Conservation (phyloP, 345 rosid species). For the Aegle marmelos region DNA sequence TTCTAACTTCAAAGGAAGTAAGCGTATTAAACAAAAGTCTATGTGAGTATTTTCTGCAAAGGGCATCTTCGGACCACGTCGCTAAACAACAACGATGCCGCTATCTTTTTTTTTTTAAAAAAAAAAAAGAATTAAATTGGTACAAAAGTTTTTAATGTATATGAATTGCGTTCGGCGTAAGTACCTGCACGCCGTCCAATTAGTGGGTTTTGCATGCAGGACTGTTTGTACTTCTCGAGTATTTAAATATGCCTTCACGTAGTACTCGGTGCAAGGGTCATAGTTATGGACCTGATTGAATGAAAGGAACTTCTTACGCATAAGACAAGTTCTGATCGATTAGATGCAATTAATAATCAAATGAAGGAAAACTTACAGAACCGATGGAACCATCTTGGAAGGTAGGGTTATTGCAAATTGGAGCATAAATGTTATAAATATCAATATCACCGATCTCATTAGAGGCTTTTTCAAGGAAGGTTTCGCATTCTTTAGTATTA, state of each 20-base stretch:
- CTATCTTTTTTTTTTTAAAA: too few species aligned
- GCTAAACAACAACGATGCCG: too few species aligned
- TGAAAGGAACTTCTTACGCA: too few species aligned
- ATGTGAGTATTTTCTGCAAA: too few species aligned
- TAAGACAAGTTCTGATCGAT: too few species aligned
- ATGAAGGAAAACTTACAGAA: slow-evolving; percentile 4
- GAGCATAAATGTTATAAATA: slow-evolving; percentile 37
- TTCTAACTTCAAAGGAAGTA: too few species aligned
- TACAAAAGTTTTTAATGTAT: too few species aligned
- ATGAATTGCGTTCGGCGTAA: too few species aligned
- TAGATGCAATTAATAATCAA: too few species aligned
- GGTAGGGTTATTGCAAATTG: slow-evolving; percentile 18
- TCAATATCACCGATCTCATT: slow-evolving; percentile 30
- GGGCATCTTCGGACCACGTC: too few species aligned
- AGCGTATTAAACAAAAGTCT: too few species aligned
- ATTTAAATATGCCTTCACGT: slow-evolving; percentile 29
- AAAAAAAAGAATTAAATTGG: too few species aligned
- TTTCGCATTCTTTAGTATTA: slow-evolving; percentile 16
- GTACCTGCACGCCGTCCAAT: slow-evolving; percentile 21
- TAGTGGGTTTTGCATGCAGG: slow-evolving; percentile 33
- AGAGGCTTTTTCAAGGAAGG: slow-evolving; percentile 12
- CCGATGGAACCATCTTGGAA: not conserved
- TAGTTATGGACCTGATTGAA: not conserved
- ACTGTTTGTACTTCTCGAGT: slow-evolving; percentile 39
- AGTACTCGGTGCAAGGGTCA: slow-evolving; percentile 39